Base-by-base conservation (phyloP, 2,329 filamentous ascomycete species). In the Samsoniella hepiali region DNA sequence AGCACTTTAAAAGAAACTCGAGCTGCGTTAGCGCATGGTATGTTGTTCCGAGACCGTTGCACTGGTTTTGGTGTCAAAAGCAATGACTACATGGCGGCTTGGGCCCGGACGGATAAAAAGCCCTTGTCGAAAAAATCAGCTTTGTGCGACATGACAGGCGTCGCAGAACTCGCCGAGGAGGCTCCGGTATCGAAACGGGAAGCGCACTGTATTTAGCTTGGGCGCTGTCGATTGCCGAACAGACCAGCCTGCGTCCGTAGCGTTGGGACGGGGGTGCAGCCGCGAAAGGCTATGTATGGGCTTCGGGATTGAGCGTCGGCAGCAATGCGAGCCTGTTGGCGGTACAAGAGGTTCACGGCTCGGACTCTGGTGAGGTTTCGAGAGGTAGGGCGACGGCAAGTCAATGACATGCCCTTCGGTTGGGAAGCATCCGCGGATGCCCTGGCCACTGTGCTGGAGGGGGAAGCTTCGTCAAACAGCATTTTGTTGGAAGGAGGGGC, bases 41-140 rank as follows among this genome's bases (percentile, higher is more conserved):
- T 50, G 29, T 38, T 32, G 36, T 51, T 51, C 45, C 57, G 36
- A 59, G 47, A 50, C 57, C 36, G 57, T 51, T 51, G 44, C 57
- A 59, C 34, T 51, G 57, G 55, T 31, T 50, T 50, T 59, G 57
- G 45, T 22, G 47, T 42, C 13, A 59, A 51, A 59, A 59, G 57
- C 47, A 59, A 59, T 40, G 57, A 59, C 45, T 51, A 27, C 57
- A 31, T 51, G 34, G 31, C 29, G 40, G 34, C 36, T 59, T 29
- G 32, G 2, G 32, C 9, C 32, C 9, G 36, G 42, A 34, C 50
- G 56, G 38, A 10, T 13, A 32, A 17, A 57, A 13, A 40, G 51
- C 11, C 3, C 55, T 49, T 47, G 42, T 47, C 27, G 17, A 58
- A 36, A 58, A 47, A 27, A 34, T 5, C 13, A 27, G 34, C n/a